A percentile compares a stretch with the other conserved stretches of the same genome.
Conservation (phyloP, 805 yeast species). For the Metschnikowia baotianmanensis region DNA sequence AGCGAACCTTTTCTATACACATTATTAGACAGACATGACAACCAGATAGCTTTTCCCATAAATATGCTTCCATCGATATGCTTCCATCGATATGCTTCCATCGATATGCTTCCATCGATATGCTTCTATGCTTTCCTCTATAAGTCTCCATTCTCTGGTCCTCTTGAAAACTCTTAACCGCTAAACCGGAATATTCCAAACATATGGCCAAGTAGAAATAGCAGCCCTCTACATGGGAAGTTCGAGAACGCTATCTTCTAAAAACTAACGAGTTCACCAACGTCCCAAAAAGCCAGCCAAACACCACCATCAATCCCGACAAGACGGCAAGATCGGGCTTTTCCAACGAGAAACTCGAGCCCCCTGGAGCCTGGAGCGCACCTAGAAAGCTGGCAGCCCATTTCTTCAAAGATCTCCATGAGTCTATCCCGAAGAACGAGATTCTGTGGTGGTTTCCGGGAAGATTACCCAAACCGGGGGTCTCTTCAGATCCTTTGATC, state of each 20-base stretch:
- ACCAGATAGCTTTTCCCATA: too few relatives aligned
- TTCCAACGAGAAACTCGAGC: slow-evolving; percentile 2
- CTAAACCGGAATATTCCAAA: too few relatives aligned
- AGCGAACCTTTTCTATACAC: too few relatives aligned
- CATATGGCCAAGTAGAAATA: too few relatives aligned
- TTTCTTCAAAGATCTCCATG: slow-evolving; percentile 3
- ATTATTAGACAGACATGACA: too few relatives aligned
- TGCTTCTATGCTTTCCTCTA: too few relatives aligned
- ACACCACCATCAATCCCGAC: slow-evolving; percentile 11
- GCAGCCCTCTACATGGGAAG: too few relatives aligned
- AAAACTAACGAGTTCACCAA: slow-evolving; percentile 3
- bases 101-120: too few relatives aligned
- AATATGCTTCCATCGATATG: too few relatives aligned
- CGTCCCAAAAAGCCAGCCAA: slow-evolving; percentile 15
- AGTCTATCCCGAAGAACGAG: slow-evolving; percentile 5
- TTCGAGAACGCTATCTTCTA: not conserved
- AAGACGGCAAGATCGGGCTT: slow-evolving; percentile 14
- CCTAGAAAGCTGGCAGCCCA: slow-evolving; percentile 2
- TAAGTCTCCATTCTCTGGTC: too few relatives aligned
- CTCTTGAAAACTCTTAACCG: too few relatives aligned
- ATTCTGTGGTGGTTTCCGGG: not conserved
- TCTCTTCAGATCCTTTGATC: not conserved
- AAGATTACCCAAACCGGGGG: not conserved
- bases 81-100: too few relatives aligned
- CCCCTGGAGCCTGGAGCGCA: not conserved